These are phyloP conservation scores for Tuber calosporum DNA, from an alignment of 495 filamentous ascomycete species.

Conservation along the genomic window DNA sequence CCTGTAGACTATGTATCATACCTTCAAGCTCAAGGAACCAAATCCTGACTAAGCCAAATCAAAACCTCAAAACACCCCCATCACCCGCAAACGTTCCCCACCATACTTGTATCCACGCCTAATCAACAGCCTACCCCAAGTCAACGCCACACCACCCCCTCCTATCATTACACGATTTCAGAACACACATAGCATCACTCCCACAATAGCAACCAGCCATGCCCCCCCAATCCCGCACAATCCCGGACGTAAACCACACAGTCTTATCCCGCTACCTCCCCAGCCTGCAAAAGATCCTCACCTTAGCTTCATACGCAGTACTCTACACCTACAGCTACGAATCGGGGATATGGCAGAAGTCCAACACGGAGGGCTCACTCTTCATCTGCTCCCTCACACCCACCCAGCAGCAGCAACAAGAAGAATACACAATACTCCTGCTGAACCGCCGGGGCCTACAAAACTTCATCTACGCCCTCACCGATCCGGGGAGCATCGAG, in stretches of 20 bases:
- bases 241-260: conserved; percentile 31
- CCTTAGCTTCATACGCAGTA: conserved; percentile 36
- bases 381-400: conserved; percentile 29
- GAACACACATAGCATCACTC: conserved; percentile 1
- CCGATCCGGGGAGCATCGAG: conserved; percentile 40
- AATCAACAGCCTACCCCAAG: background rate
- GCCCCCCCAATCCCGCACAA: conserved; percentile 22
- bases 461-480: conserved; percentile 41
- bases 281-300: conserved; percentile 30
- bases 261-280: conserved; percentile 40
- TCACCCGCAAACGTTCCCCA: background rate
- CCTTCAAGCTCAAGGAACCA: background rate
- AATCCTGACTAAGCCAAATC: conserved; percentile 12
- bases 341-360: conserved; percentile 29
- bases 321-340: conserved; percentile 31
- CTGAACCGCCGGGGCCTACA: conserved; percentile 43
- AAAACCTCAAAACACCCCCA: background rate
- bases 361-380: conserved; percentile 33
- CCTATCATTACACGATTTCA: background rate
- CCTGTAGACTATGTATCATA: too few species aligned
- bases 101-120: background rate
- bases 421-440: conserved; percentile 42
- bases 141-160: conserved; percentile 5
- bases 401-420: conserved; percentile 64
- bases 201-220: conserved; percentile 1